Conservation (phyloP, 352 stramenopile genomes). For the Pythium myriotylum region DNA sequence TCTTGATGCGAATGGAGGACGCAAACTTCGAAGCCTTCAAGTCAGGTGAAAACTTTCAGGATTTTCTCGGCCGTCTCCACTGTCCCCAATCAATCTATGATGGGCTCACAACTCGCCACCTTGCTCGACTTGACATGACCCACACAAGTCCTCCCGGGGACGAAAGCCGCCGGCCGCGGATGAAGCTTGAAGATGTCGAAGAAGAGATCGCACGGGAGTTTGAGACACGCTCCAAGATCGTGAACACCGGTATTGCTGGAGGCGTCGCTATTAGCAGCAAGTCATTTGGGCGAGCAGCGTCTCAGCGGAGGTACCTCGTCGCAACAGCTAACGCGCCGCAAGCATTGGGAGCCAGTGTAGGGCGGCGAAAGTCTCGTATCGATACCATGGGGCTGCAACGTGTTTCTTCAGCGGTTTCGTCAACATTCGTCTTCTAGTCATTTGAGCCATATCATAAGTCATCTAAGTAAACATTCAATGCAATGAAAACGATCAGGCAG, state of each 20-base stretch:
- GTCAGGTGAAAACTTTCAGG: constrained; percentile 39
- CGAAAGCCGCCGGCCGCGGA: neutral
- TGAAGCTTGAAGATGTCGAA: constrained; percentile 28
- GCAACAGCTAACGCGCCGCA: neutral
- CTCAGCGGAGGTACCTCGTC: constrained; percentile 14
- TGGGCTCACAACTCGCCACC: constrained; percentile 38
- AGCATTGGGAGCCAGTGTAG: neutral
- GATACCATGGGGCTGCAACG: constrained; percentile 12
- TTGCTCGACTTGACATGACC: constrained; percentile 45
- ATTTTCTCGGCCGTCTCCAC: constrained; percentile 47
- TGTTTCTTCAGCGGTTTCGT: constrained; percentile 8
- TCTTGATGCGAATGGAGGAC: constrained; percentile 59
- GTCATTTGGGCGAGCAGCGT: constrained; percentile 11
- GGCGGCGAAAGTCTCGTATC: constrained; percentile 9
- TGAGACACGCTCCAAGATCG: constrained; percentile 4
- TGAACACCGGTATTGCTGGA: neutral
- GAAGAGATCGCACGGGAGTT: constrained; percentile 11
- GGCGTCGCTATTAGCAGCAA: neutral
- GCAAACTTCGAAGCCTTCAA: constrained; percentile 55
- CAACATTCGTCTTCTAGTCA: constrained; percentile 19
- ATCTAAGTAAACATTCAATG: no score
- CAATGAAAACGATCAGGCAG: no score
- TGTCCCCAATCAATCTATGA: constrained; percentile 52
- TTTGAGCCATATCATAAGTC: neutral
- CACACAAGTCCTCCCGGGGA: constrained; percentile 7